A percentile compares a stretch with the other conserved stretches of the same genome.
phyloP scores from a whole-genome alignment of 352 stramenopile genomes.

The Pythium coloratum region DNA sequence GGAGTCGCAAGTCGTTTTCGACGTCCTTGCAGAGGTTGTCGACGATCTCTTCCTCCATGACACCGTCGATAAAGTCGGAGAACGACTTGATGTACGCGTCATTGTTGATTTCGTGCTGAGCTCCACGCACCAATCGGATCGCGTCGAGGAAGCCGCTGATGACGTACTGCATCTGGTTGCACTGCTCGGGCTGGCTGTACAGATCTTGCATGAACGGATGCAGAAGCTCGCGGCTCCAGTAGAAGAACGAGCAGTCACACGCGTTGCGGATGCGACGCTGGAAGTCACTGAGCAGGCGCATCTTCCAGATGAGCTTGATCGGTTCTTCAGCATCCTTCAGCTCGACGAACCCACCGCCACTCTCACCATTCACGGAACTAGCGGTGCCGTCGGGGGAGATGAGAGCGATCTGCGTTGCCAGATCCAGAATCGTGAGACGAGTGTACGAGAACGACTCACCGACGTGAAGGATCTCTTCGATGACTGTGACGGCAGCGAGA shows the following conservation, averaged over 20 bases:
- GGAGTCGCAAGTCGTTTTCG: slow-evolving; percentile 92
- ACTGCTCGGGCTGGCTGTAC: slow-evolving; percentile 78
- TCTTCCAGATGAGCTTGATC: slow-evolving; percentile 82
- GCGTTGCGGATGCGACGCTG: slow-evolving; percentile 82
- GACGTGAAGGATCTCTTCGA: slow-evolving; percentile 83
- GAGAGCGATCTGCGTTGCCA: slow-evolving; percentile 77
- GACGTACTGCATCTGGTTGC: slow-evolving; percentile 83
- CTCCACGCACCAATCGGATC: slow-evolving; percentile 69
- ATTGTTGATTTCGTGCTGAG: slow-evolving; percentile 77
- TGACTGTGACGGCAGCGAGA: slow-evolving; percentile 76
- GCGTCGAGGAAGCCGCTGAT: slow-evolving; percentile 78
- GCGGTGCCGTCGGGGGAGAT: slow-evolving; percentile 60
- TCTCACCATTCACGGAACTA: slow-evolving; percentile 40
- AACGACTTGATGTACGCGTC: slow-evolving; percentile 68
- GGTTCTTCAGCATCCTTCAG: slow-evolving; percentile 71
- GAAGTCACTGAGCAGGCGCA: slow-evolving; percentile 87
- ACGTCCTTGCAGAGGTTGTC: slow-evolving; percentile 90
- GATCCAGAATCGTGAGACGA: slow-evolving; percentile 76
- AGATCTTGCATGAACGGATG: slow-evolving; percentile 84
- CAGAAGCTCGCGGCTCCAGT: slow-evolving; percentile 91
- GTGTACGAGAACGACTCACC: slow-evolving; percentile 86
- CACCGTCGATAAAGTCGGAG: slow-evolving; percentile 75
- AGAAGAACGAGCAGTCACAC: slow-evolving; percentile 93
- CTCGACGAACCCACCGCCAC: slow-evolving; percentile 37
- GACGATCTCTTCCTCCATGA: slow-evolving; percentile 88